Conservation (phyloP, 805 yeast species). For the Wickerhamomyces sydowiorum region DNA sequence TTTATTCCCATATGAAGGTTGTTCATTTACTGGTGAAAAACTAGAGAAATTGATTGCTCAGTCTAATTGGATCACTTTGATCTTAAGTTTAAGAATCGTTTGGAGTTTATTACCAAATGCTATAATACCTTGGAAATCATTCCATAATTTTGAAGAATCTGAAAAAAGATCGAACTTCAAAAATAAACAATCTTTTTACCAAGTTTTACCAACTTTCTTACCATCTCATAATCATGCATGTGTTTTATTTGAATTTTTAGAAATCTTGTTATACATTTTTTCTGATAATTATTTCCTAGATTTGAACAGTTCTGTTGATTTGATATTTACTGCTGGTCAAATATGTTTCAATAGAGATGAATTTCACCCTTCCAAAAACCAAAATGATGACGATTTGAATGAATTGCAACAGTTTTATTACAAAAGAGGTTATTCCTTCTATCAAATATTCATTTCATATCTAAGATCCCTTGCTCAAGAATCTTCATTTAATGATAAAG, state of each 20-base stretch:
- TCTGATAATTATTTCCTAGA: conserved; percentile 27
- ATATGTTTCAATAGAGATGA: conserved; percentile 27
- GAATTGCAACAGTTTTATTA: conserved; percentile 27
- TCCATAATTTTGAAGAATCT: conserved; percentile 20
- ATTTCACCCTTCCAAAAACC: conserved; percentile 6
- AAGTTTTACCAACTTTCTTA: conserved; percentile 26
- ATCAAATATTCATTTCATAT: conserved; percentile 28
- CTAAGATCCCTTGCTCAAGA: conserved; percentile 26
- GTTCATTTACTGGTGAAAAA: conserved; percentile 27
- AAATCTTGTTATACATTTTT: conserved; percentile 26
- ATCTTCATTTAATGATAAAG: conserved; percentile 24
- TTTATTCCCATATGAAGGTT: conserved; percentile 32
- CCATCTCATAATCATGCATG: conserved; percentile 31
- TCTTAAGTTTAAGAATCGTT: conserved; percentile 25
- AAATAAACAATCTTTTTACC: conserved; percentile 27
- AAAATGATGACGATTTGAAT: conserved; percentile 22
- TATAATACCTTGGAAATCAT: conserved; percentile 30
- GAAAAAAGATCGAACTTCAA: conserved; percentile 19
- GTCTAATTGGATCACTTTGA: conserved; percentile 22
- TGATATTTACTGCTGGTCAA: conserved; percentile 31
- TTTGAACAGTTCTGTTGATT: conserved; percentile 23
- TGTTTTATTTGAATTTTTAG: conserved; percentile 31
- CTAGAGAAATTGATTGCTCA: conserved; percentile 19
- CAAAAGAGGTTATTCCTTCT: conserved; percentile 28
- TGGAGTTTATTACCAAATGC: conserved; percentile 31